Conservation (phyloP, 2,329 filamentous ascomycete genomes). For the Hypoxylon sp. region DNA sequence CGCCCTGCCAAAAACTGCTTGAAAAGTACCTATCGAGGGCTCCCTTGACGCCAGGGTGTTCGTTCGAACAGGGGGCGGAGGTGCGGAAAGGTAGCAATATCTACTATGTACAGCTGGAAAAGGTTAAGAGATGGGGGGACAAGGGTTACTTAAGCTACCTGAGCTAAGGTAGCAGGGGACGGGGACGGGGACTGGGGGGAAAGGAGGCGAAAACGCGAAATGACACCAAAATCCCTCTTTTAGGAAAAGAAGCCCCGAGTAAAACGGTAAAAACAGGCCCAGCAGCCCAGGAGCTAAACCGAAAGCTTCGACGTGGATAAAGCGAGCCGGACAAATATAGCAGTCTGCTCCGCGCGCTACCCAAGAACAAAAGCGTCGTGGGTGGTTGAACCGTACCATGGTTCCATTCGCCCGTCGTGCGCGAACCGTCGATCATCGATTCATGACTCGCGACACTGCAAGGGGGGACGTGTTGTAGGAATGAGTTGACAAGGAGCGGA, state of each 20-base stretch:
- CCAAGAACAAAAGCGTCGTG: conserved; percentile 2
- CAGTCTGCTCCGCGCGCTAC: conserved; percentile 30
- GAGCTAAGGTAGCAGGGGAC: not conserved
- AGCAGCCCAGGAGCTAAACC: not conserved
- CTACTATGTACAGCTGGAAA: too few species aligned
- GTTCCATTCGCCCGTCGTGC: not conserved
- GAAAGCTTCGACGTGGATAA: not conserved
- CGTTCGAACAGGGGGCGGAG: not conserved
- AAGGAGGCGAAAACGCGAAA: not conserved
- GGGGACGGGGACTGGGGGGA: not conserved
- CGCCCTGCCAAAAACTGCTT: conserved; percentile 2
- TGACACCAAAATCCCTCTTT: conserved; percentile 5
- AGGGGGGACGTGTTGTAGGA: not conserved
- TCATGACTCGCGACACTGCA: not conserved
- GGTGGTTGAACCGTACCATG: conserved; percentile 2
- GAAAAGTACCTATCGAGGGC: not conserved
- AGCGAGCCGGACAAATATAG: conserved; percentile 20
- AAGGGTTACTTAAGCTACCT: too few species aligned
- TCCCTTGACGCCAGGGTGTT: conserved; percentile 7
- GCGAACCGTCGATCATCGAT: conserved; percentile 1
- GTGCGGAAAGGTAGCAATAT: not conserved
- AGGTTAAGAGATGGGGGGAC: too few species aligned
- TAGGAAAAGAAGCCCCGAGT: not conserved
- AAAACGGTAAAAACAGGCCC: too few species aligned
- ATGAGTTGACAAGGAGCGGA: not conserved